Percentiles rank a stretch among this genome's conserved stretches.
These are phyloP conservation scores for Amylocystis lapponica DNA, from an alignment of 768 basidiomycete species.

Conservation along the genomic window DNA sequence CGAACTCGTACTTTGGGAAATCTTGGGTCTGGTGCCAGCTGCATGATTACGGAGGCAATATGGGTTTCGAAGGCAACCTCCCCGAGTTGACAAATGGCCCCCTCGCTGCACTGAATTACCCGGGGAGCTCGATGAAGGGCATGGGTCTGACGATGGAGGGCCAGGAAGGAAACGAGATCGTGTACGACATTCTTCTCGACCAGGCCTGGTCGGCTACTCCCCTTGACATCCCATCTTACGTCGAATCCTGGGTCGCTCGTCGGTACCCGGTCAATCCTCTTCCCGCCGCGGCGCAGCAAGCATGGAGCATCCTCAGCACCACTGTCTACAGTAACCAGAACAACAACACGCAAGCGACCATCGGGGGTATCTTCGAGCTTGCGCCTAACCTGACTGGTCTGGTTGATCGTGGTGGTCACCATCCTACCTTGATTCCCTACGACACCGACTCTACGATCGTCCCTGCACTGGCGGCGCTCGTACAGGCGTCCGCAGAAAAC, in stretches of 20 bases:
- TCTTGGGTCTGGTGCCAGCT: conserved; percentile 38
- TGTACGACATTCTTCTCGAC: conserved; percentile 36
- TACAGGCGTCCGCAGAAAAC: conserved; percentile 13
- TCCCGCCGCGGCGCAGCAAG: conserved; percentile 22
- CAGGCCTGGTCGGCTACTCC: conserved; percentile 34
- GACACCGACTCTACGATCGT: conserved; percentile 29
- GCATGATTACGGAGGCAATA: conserved; percentile 34
- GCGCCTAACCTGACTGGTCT: conserved; percentile 29
- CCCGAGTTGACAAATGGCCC: conserved; percentile 28
- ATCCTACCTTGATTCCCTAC: conserved; percentile 31
- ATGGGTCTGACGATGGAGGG: conserved; percentile 36
- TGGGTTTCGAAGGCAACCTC: conserved; percentile 35
- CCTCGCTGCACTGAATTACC: conserved; percentile 23
- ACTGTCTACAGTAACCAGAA: conserved; percentile 36
- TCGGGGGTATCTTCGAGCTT: conserved; percentile 35
- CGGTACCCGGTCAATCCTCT: conserved; percentile 27
- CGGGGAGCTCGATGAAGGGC: conserved; percentile 31
- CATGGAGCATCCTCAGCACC: conserved; percentile 31
- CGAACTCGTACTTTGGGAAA: conserved; percentile 34
- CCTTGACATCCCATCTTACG: conserved; percentile 27
- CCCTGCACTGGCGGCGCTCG: conserved; percentile 17
- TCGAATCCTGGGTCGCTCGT: conserved; percentile 29
- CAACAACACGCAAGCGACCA: conserved; percentile 25
- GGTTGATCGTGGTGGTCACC: conserved; percentile 25
- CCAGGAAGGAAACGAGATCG: conserved; percentile 38